Evolutionary conservation across 345 rosid species (phyloP).

Genomic region (Acer campestre): DNA sequence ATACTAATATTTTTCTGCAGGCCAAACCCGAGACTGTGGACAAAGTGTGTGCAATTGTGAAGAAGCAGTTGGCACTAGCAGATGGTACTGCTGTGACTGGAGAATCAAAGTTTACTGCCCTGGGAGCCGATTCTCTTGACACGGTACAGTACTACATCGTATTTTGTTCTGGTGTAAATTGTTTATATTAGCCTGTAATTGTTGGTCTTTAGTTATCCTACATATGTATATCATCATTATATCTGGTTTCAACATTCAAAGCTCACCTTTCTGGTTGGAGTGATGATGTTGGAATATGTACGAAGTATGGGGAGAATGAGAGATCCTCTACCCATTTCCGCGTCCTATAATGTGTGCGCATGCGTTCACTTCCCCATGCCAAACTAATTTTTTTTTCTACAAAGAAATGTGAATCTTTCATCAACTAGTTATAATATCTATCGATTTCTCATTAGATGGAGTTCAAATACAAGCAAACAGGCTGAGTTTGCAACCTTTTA

Average conservation of each 20-base stretch:
- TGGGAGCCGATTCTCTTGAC: slow-evolving; percentile 61
- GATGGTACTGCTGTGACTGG: slow-evolving; percentile 36
- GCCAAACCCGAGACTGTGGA: slow-evolving; percentile 49
- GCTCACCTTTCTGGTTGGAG: neutral
- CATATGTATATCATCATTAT: neutral
- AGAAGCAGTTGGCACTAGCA: slow-evolving; percentile 51
- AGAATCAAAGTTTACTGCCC: slow-evolving; percentile 49
- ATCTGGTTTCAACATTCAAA: no score
- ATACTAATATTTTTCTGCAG: slow-evolving; percentile 15
- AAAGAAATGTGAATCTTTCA: neutral
- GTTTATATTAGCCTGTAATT: no score
- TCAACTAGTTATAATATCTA: neutral
- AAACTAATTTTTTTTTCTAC: neutral
- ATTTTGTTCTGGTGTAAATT: slow-evolving; percentile 31
- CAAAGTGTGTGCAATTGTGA: slow-evolving; percentile 46
- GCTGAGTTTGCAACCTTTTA: neutral
- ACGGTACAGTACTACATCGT: slow-evolving; percentile 44
- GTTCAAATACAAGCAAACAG: neutral
- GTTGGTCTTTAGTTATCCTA: neutral
- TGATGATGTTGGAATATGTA: neutral
- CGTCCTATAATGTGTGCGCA: neutral
- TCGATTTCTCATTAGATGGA: neutral
- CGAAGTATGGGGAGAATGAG: neutral
- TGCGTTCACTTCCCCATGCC: neutral
- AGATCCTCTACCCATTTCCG: neutral